Percentiles rank a stretch among this genome's conserved stretches.
These are phyloP conservation scores for Daldinia sp. DNA, from an alignment of 2,329 filamentous ascomycete species.

Conservation along the genomic window DNA sequence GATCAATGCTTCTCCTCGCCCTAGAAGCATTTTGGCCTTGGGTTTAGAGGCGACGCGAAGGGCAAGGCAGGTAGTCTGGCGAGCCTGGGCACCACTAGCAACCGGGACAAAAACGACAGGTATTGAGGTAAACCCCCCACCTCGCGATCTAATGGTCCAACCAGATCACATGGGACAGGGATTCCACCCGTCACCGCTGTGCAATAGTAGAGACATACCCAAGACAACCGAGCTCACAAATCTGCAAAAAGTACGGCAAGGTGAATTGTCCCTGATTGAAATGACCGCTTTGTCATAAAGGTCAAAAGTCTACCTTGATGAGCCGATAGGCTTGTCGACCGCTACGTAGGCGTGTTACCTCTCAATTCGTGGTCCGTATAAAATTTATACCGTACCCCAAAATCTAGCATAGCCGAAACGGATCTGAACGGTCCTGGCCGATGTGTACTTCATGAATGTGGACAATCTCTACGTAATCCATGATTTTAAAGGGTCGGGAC, in stretches of 20 bases:
- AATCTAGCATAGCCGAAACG: constrained; percentile 13
- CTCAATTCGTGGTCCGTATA: constrained; percentile 16
- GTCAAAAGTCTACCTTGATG: constrained; percentile 2
- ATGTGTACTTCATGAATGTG: constrained; percentile 26
- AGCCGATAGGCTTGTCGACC: constrained; percentile 12
- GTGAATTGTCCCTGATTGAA: constrained; percentile 25
- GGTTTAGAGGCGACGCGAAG: constrained; percentile 22
- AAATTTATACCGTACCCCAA: constrained; percentile 2
- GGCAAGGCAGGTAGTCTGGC: constrained; percentile 33
- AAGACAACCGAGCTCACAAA: constrained; percentile 40
- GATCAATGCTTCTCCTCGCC: constrained; percentile 5
- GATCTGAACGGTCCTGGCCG: constrained; percentile 11
- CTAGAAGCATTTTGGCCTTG: constrained; percentile 16
- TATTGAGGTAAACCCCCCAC: constrained; percentile 38
- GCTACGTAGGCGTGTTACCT: constrained; percentile 11
- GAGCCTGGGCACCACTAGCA: constrained; percentile 30
- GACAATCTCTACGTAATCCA: constrained; percentile 24
- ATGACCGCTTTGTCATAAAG: constrained; percentile 9
- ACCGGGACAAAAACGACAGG: constrained; percentile 38
- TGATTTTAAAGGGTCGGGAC: constrained; percentile 24
- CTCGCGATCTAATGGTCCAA: constrained; percentile 38
- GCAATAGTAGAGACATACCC: constrained; percentile 42
- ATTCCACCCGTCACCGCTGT: constrained; percentile 40
- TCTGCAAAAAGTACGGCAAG: constrained; percentile 24
- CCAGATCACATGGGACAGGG: constrained; percentile 39